Evolutionary conservation across 2,329 filamentous ascomycete genomes (phyloP).

Genomic region (Cercospora janseana): DNA sequence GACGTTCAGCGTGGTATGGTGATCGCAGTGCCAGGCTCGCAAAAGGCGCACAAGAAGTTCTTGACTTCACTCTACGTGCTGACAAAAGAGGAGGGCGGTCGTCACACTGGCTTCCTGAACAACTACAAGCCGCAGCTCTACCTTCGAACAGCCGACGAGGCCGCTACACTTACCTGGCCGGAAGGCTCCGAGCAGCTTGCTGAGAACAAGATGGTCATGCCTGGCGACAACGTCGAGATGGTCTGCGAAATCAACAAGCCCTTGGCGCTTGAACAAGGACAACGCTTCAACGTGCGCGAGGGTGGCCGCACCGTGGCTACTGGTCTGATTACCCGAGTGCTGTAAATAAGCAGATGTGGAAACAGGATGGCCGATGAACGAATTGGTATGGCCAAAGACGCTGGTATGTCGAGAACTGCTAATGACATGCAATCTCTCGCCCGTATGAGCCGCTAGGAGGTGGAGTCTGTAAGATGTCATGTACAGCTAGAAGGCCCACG

Average conservation of each 20-base stretch:
- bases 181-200: conserved; percentile 70
- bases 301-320: conserved; percentile 65
- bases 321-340: conserved; percentile 41
- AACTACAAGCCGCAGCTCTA: conserved; percentile 98
- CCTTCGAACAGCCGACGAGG: conserved; percentile 81
- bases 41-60: conserved; percentile 89
- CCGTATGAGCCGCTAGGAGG: conserved; percentile 1
- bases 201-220: conserved; percentile 82
- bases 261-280: conserved; percentile 82
- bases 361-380: neutral
- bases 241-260: conserved; percentile 79
- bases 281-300: conserved; percentile 98
- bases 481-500: conserved; percentile 13
- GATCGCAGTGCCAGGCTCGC: conserved; percentile 74
- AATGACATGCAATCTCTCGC: neutral
- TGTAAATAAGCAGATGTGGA: conserved; percentile 26
- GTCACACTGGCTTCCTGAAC: conserved; percentile 90
- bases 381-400: neutral
- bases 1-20: conserved; percentile 96
- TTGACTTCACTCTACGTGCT: conserved; percentile 94
- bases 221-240: conserved; percentile 99
- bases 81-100: conserved; percentile 95
- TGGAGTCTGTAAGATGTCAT: conserved; percentile 12
- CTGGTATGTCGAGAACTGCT: neutral
- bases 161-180: conserved; percentile 78